Evolutionary conservation across 2,329 filamentous ascomycete species (phyloP).

Genomic region (Colletotrichum theobromicola): DNA sequence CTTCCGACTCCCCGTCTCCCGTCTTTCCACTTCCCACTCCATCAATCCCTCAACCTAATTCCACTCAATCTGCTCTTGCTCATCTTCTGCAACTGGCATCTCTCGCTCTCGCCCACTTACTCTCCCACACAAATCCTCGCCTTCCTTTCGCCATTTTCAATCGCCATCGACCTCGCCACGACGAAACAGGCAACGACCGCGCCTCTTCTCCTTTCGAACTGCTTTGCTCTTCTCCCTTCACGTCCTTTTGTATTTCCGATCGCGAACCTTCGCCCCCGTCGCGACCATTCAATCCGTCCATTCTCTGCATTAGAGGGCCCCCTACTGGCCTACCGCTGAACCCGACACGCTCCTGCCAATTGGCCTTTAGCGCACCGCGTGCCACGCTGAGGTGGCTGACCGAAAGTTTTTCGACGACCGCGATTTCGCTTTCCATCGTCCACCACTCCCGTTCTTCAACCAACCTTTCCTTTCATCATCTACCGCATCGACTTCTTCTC

Average conservation of each 20-base stretch:
- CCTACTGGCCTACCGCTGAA: background rate
- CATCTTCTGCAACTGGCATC: background rate
- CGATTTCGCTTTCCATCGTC: constrained; percentile 19
- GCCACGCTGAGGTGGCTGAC: constrained; percentile 32
- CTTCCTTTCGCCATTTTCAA: background rate
- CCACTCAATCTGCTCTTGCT: background rate
- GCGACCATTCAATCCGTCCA: background rate
- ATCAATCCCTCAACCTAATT: background rate
- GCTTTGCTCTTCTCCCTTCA: background rate
- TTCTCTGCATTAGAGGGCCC: constrained; percentile 7
- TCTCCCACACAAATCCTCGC: background rate
- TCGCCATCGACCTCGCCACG: background rate
- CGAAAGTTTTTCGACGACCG: constrained; percentile 29
- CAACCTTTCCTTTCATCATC: background rate
- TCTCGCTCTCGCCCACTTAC: background rate
- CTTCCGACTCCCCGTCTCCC: background rate
- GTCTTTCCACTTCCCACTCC: background rate
- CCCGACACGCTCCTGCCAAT: background rate
- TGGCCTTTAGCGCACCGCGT: constrained; percentile 23
- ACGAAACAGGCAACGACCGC: background rate
- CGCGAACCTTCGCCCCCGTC: background rate
- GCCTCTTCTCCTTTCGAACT: background rate
- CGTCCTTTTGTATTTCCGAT: background rate
- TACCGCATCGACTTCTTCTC: constrained; percentile 25
- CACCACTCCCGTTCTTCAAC: constrained; percentile 8